Conservation (phyloP, 768 basidiomycete species). For the Baorangia bicolor region DNA sequence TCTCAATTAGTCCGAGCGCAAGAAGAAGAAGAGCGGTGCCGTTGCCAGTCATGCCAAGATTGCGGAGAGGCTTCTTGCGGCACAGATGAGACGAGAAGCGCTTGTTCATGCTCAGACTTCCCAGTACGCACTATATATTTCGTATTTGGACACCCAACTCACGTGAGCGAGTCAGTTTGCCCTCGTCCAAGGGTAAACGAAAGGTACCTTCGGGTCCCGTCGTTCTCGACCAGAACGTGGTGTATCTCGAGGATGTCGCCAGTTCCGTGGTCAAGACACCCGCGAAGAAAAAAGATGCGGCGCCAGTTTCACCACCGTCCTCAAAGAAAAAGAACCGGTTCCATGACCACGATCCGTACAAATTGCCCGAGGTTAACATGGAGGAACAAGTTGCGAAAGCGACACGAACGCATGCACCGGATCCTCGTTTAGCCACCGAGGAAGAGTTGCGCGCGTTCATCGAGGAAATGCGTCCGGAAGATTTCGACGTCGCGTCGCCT, state of each 20-base stretch:
- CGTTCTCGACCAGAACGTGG: conserved; percentile 64
- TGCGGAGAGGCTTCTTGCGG: conserved; percentile 90
- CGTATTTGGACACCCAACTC: not conserved
- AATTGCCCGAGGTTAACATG: conserved; percentile 80
- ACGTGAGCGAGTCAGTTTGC: conserved; percentile 13
- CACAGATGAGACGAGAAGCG: conserved; percentile 89
- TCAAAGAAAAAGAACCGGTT: conserved; percentile 62
- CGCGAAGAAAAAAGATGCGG: conserved; percentile 22
- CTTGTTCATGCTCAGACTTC: conserved; percentile 56
- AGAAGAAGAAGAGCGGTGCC: conserved; percentile 88
- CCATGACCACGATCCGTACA: conserved; percentile 87
- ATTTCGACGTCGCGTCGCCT: conserved; percentile 88
- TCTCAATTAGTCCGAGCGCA: conserved; percentile 69
- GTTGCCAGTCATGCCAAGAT: conserved; percentile 81
- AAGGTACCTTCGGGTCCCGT: conserved; percentile 47
- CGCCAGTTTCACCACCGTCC: conserved; percentile 43
- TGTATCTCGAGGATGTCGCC: conserved; percentile 88
- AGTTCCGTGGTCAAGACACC: conserved; percentile 54
- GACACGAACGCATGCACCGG: conserved; percentile 61
- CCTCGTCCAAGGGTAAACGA: conserved; percentile 42
- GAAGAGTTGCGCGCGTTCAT: conserved; percentile 92
- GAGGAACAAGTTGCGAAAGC: conserved; percentile 61
- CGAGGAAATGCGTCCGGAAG: conserved; percentile 93
- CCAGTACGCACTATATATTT: conserved; percentile 35
- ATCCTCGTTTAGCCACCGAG: conserved; percentile 94